Conservation (phyloP, 495 filamentous ascomycete genomes). For the Apiosordaria backusii region DNA sequence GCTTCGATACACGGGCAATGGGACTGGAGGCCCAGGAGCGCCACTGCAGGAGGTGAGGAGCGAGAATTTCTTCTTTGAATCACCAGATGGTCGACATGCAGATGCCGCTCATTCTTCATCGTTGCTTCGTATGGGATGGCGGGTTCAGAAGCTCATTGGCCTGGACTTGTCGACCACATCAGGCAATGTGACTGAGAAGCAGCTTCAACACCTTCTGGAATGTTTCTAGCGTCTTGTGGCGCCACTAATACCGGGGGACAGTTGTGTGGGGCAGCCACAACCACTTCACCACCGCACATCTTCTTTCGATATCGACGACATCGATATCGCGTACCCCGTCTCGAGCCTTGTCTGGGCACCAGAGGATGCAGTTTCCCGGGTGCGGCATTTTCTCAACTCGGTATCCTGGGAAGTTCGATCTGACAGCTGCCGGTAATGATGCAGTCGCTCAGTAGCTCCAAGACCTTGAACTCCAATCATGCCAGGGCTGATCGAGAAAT, state of each 20-base stretch:
- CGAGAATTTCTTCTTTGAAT: neutral
- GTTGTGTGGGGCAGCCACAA: neutral
- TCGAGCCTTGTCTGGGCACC: neutral
- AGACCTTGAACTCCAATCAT: neutral
- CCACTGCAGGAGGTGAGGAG: neutral
- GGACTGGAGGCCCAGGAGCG: neutral
- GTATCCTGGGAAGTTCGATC: neutral
- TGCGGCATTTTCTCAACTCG: conserved; percentile 8
- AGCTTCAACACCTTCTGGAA: conserved; percentile 41
- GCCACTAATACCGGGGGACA: conserved; percentile 8
- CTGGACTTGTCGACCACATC: conserved; percentile 23
- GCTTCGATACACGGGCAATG: neutral
- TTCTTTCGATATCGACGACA: neutral
- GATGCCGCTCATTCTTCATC: neutral
- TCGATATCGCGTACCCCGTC: neutral
- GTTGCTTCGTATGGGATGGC: neutral
- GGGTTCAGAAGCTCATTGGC: conserved; percentile 24
- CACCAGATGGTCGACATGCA: neutral
- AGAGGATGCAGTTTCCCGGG: conserved; percentile 1
- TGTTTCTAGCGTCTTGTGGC: conserved; percentile 30
- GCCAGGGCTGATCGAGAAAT: neutral
- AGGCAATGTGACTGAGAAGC: conserved; percentile 16
- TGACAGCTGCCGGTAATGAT: neutral
- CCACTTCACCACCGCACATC: neutral
- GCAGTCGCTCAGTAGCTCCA: neutral